Percentiles rank a stretch among this genome's conserved stretches.
Conservation (phyloP, 2,329 filamentous ascomycete species). For the Epicoccum nigrum region DNA sequence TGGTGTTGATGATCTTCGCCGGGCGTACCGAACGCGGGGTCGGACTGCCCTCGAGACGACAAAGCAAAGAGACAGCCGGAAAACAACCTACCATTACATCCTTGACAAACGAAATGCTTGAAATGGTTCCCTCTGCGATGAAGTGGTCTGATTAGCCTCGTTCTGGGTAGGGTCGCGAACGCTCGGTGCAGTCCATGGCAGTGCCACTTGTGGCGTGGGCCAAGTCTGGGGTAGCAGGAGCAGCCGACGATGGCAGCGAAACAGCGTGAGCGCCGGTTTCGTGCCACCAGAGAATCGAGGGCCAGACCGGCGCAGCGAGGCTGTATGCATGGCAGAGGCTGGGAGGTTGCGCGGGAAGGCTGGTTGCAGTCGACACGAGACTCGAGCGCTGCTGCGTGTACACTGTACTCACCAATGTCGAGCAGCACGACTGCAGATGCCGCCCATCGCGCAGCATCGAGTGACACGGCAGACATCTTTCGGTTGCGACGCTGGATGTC, state of each 20-base stretch:
- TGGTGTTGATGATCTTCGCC: constrained; percentile 32
- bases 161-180: constrained; percentile 25
- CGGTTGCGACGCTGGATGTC: constrained; percentile 19
- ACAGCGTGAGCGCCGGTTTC: constrained; percentile 17
- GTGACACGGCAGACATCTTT: constrained; percentile 35
- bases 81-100: constrained; percentile 72
- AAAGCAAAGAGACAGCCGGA: constrained; percentile 17
- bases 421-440: constrained; percentile 59
- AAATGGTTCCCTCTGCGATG: constrained; percentile 75
- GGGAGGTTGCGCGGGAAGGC: constrained; percentile 15
- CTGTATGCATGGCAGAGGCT: constrained; percentile 24
- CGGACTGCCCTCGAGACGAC: constrained; percentile 30
- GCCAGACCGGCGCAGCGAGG: constrained; percentile 24
- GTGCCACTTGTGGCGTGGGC: constrained; percentile 34
- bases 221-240: constrained; percentile 39
- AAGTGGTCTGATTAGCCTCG: constrained; percentile 35
- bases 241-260: constrained; percentile 23
- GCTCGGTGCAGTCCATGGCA: constrained; percentile 25
- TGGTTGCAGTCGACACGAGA: constrained; percentile 27
- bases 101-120: constrained; percentile 83
- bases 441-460: constrained; percentile 40
- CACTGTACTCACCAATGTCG: constrained; percentile 64
- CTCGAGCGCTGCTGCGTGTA: constrained; percentile 27
- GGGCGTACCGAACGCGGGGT: constrained; percentile 40
- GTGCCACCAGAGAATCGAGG: constrained; percentile 19